Percentiles rank a stretch among this genome's conserved stretches.
phyloP scores from a whole-genome alignment of 106 monocot species.

The Allium cepa region DNA sequence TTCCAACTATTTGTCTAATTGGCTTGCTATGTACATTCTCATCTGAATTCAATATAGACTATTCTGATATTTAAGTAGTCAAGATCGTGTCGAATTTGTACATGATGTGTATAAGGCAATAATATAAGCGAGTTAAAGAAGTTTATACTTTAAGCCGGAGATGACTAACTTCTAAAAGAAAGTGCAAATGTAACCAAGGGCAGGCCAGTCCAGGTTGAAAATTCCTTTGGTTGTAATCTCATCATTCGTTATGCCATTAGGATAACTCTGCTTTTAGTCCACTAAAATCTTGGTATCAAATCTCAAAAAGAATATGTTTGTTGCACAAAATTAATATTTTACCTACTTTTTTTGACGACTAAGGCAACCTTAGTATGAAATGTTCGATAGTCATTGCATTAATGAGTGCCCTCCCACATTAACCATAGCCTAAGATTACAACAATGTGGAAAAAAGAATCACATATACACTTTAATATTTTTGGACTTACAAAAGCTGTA shows the following conservation, averaged over 20 bases:
- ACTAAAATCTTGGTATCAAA: no score
- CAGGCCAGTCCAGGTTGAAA: slow-evolving; percentile 86
- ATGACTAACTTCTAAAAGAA: slow-evolving; percentile 97
- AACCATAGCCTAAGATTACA: slow-evolving; percentile 89
- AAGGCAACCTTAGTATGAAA: slow-evolving; percentile 79
- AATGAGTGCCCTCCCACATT: slow-evolving; percentile 83
- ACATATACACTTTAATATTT: neutral
- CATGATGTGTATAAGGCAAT: no score
- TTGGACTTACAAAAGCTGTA: slow-evolving; percentile 61
- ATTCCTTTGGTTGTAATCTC: slow-evolving; percentile 34
- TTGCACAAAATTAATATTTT: no score
- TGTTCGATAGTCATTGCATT: slow-evolving; percentile 93
- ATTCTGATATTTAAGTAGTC: neutral
- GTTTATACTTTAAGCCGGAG: slow-evolving; percentile 67
- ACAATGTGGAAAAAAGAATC: neutral
- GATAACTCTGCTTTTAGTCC: slow-evolving; percentile 23
- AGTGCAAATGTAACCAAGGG: slow-evolving; percentile 92
- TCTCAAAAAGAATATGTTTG: no score
- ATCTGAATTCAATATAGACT: slow-evolving; percentile 38
- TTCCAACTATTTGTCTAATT: slow-evolving; percentile 78
- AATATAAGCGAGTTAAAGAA: no score
- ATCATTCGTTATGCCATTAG: slow-evolving; percentile 38
- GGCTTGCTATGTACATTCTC: slow-evolving; percentile 77
- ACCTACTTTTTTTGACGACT: slow-evolving; percentile 50
- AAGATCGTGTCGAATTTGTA: no score